phyloP scores from a whole-genome alignment of 2,329 filamentous ascomycete species.

The Anisogramma anomala region DNA sequence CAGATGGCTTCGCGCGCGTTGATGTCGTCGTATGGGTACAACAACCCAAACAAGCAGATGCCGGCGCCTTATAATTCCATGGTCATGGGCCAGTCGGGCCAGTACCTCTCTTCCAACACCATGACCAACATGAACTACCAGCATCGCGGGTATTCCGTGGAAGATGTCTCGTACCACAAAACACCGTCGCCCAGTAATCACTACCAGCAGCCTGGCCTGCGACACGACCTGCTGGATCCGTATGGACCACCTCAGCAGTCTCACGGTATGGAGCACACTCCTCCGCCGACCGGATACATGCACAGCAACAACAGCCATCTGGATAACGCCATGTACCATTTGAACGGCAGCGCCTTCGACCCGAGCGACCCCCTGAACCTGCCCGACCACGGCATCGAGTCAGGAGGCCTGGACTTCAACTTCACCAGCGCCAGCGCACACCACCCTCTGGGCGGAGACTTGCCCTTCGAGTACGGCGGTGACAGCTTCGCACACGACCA shows the following conservation, averaged over 20 bases:
- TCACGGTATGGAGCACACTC: constrained; percentile 15
- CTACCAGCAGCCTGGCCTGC: constrained; percentile 11
- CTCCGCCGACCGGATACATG: constrained; percentile 5
- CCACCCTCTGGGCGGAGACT: not conserved
- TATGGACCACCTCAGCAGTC: constrained; percentile 14
- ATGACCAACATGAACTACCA: constrained; percentile 18
- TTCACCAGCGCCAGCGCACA: not conserved
- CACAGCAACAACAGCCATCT: constrained; percentile 1
- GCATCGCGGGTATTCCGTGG: constrained; percentile 16
- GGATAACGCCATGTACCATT: not conserved
- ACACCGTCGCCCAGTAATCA: constrained; percentile 24
- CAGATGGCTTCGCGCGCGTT: constrained; percentile 17
- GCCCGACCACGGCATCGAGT: constrained; percentile 7
- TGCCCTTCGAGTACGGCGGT: not conserved
- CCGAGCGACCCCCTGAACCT: constrained; percentile 9
- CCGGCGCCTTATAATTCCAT: constrained; percentile 26
- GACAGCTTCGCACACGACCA: constrained; percentile 4
- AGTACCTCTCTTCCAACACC: constrained; percentile 18
- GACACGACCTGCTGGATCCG: constrained; percentile 13
- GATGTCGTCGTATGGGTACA: constrained; percentile 25
- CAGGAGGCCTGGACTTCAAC: not conserved
- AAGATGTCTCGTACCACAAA: constrained; percentile 24
- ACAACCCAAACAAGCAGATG: constrained; percentile 26
- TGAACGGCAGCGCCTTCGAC: constrained; percentile 5
- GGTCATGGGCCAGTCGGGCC: constrained; percentile 2